phyloP scores from a whole-genome alignment of 768 basidiomycete genomes.

The Macrolepiota dolichaula region DNA sequence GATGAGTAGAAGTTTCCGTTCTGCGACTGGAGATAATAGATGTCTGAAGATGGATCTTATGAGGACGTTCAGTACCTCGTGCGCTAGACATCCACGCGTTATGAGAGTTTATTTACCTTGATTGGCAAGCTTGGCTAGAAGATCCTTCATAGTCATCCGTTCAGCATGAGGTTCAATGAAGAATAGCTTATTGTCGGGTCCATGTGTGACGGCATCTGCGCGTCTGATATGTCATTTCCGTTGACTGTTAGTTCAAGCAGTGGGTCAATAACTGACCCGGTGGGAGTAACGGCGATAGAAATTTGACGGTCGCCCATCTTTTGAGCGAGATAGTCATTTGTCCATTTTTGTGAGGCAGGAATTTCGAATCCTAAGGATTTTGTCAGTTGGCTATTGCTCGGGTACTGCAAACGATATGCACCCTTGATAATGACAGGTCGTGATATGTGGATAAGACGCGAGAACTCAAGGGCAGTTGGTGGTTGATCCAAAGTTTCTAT shows the following conservation, averaged over 20 bases:
- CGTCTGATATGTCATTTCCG: slow-evolving; percentile 39
- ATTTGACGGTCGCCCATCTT: slow-evolving; percentile 51
- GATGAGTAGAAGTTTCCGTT: slow-evolving; percentile 80
- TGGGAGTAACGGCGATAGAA: slow-evolving; percentile 79
- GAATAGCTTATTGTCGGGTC: slow-evolving; percentile 52
- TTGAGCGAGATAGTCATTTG: slow-evolving; percentile 55
- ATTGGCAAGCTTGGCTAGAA: slow-evolving; percentile 38
- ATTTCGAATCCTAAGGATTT: slow-evolving; percentile 41
- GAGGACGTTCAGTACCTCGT: neutral
- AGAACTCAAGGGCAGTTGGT: slow-evolving; percentile 69
- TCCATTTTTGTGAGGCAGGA: slow-evolving; percentile 58
- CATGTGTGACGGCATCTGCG: slow-evolving; percentile 69
- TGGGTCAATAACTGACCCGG: slow-evolving; percentile 55
- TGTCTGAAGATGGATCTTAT: slow-evolving; percentile 23
- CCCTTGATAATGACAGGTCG: slow-evolving; percentile 77
- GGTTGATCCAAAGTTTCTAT: slow-evolving; percentile 47
- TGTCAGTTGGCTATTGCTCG: neutral
- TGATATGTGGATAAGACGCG: slow-evolving; percentile 61
- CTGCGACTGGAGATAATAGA: slow-evolving; percentile 84
- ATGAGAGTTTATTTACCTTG: slow-evolving; percentile 16
- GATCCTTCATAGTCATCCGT: slow-evolving; percentile 58
- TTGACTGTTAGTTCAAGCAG: neutral
- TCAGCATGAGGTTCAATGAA: slow-evolving; percentile 76
- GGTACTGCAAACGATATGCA: slow-evolving; percentile 13
- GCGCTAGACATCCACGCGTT: neutral